Evolutionary conservation across 2,329 filamentous ascomycete genomes (phyloP).

Genomic region (Phialemoniopsis sp.): DNA sequence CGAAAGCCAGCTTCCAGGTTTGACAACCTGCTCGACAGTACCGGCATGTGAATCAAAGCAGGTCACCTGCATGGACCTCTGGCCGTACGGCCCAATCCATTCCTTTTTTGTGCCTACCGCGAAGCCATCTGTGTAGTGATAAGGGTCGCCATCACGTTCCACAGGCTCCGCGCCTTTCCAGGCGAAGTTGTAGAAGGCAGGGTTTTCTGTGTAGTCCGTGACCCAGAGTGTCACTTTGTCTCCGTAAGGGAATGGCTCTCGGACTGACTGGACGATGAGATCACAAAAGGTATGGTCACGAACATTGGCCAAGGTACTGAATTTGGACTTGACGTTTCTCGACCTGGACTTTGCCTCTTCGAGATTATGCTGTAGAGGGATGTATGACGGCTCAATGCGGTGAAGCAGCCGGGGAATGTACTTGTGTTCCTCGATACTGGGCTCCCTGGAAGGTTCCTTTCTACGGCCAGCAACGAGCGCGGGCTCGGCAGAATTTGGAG

Average conservation of each 20-base stretch:
- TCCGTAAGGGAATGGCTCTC: slow-evolving; percentile 33
- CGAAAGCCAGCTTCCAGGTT: slow-evolving; percentile 56
- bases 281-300: slow-evolving; percentile 56
- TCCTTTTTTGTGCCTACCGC: slow-evolving; percentile 17
- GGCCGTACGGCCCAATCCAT: slow-evolving; percentile 77
- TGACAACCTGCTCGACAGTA: slow-evolving; percentile 53
- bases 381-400: slow-evolving; percentile 30
- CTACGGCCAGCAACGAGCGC: slow-evolving; percentile 16
- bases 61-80: slow-evolving; percentile 66
- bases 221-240: slow-evolving; percentile 63
- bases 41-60: slow-evolving; percentile 66
- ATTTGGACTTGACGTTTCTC: slow-evolving; percentile 48
- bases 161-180: slow-evolving; percentile 22
- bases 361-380: slow-evolving; percentile 43
- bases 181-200: slow-evolving; percentile 51
- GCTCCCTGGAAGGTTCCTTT: slow-evolving; percentile 7
- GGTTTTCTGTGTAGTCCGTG: slow-evolving; percentile 78
- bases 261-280: slow-evolving; percentile 67
- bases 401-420: slow-evolving; percentile 47
- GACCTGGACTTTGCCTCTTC: slow-evolving; percentile 29
- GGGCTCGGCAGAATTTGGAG: slow-evolving; percentile 28
- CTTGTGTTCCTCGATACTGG: slow-evolving; percentile 24
- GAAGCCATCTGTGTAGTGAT: slow-evolving; percentile 42
- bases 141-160: slow-evolving; percentile 30
- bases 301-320: slow-evolving; percentile 62